phyloP scores from a whole-genome alignment of 2,329 filamentous ascomycete genomes.

The Hawksworthiomyces lignivorus region DNA sequence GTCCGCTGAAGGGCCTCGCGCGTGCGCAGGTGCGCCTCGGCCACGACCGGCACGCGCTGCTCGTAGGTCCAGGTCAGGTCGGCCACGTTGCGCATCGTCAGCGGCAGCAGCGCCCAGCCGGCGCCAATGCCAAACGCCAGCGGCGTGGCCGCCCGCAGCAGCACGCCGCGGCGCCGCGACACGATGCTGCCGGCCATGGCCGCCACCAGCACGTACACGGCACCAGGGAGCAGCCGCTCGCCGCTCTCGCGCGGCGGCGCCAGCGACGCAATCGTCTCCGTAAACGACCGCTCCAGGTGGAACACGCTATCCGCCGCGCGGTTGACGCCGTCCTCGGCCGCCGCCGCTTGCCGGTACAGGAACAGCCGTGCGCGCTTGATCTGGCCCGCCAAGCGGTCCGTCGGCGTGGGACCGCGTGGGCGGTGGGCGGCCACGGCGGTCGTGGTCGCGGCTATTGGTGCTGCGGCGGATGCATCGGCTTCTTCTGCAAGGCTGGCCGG shows the following conservation, averaged over 20 bases:
- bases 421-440: too few relatives aligned
- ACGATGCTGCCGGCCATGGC: slow-evolving; percentile 94
- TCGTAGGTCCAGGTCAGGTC: slow-evolving; percentile 89
- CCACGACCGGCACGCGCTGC: slow-evolving; percentile 74
- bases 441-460: too few relatives aligned
- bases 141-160: slow-evolving; percentile 71
- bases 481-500: too few relatives aligned
- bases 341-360: slow-evolving; percentile 66
- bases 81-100: slow-evolving; percentile 84
- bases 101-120: slow-evolving; percentile 75
- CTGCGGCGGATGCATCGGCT: too few relatives aligned
- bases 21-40: slow-evolving; percentile 69
- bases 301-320: slow-evolving; percentile 71
- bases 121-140: slow-evolving; percentile 73
- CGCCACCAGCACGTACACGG: slow-evolving; percentile 86
- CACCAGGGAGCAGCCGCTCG: slow-evolving; percentile 82
- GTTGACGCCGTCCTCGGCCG: slow-evolving; percentile 78
- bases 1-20: slow-evolving; percentile 62
- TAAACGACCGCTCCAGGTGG: slow-evolving; percentile 81
- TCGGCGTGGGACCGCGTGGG: slow-evolving; percentile 60
- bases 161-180: slow-evolving; percentile 75
- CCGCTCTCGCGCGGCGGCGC: slow-evolving; percentile 78
- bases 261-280: slow-evolving; percentile 77
- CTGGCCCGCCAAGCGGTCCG: slow-evolving; percentile 78
- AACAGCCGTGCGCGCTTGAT: slow-evolving; percentile 74